A percentile compares a stretch with the other conserved stretches of the same genome.
phyloP scores from a whole-genome alignment of 306 rosid genomes.

The Citrullus mucosospermus region DNA sequence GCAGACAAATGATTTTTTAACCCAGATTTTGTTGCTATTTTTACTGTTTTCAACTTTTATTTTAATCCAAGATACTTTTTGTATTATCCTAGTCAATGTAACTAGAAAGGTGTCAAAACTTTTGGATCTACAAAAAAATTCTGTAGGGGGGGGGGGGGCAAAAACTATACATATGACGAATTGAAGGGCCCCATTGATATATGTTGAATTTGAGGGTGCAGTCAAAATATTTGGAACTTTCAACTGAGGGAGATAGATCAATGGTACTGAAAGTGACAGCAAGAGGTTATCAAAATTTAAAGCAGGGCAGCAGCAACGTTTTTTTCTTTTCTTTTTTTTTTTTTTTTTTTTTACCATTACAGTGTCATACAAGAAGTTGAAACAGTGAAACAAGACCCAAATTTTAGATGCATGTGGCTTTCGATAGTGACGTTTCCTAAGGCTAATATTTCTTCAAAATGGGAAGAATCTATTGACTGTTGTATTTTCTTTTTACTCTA shows the following conservation, averaged over 20 bases:
- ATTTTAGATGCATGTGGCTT: conserved; percentile 2
- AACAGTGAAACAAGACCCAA: neutral
- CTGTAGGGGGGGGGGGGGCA: neutral
- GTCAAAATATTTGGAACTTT: neutral
- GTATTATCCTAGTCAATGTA: no score
- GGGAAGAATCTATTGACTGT: neutral
- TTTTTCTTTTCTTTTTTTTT: no score
- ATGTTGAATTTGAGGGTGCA: neutral
- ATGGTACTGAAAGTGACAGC: neutral
- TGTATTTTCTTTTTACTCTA: neutral
- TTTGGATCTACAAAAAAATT: no score
- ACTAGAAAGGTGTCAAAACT: no score
- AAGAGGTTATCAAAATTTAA: neutral
- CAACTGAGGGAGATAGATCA: neutral
- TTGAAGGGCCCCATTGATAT: neutral
- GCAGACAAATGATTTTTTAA: no score
- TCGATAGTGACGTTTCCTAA: neutral
- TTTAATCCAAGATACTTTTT: no score
- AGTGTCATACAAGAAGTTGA: neutral
- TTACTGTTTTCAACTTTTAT: no score
- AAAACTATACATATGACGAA: neutral
- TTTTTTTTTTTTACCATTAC: neutral
- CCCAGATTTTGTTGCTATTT: no score
- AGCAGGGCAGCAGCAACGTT: neutral
- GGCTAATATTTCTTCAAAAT: neutral